phyloP scores from a whole-genome alignment of 2,329 filamentous ascomycete genomes.

The Stagonosporopsis cucurbitacearum region DNA sequence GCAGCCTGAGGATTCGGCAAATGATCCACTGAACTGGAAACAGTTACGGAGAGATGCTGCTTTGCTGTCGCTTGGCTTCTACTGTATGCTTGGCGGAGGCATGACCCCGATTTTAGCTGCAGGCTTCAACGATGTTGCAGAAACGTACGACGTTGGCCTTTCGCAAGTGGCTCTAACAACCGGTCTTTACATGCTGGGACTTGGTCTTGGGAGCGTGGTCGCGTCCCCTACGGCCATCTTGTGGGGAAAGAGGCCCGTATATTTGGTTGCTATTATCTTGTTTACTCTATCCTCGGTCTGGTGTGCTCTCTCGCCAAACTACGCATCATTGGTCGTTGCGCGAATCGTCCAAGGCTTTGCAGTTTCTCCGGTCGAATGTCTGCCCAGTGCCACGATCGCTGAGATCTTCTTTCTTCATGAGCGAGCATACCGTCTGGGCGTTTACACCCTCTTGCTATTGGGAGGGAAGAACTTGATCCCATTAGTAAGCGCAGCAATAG shows the following conservation, averaged over 20 bases:
- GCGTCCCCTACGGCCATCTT: slow-evolving; percentile 90
- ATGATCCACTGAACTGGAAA: slow-evolving; percentile 94
- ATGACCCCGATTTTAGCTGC: slow-evolving; percentile 91
- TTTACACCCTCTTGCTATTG: slow-evolving; percentile 87
- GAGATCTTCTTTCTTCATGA: slow-evolving; percentile 98
- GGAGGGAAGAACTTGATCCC: slow-evolving; percentile 92
- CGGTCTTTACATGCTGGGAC: slow-evolving; percentile 90
- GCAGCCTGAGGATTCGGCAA: slow-evolving; percentile 87
- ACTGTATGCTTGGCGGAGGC: slow-evolving; percentile 91
- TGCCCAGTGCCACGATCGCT: slow-evolving; percentile 91
- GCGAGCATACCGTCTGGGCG: slow-evolving; percentile 87
- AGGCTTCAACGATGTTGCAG: slow-evolving; percentile 82
- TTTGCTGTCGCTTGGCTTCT: slow-evolving; percentile 82
- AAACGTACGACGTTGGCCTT: slow-evolving; percentile 69
- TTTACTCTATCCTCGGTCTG: slow-evolving; percentile 80
- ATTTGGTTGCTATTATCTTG: slow-evolving; percentile 77
- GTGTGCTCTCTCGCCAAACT: slow-evolving; percentile 85
- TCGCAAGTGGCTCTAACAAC: slow-evolving; percentile 84
- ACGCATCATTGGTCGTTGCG: slow-evolving; percentile 78
- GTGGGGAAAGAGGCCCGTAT: slow-evolving; percentile 89
- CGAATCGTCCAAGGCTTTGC: slow-evolving; percentile 87
- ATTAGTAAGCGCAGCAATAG: slow-evolving; percentile 83
- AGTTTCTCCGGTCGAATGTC: slow-evolving; percentile 87
- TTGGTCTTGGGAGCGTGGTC: slow-evolving; percentile 83
- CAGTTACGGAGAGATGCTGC: slow-evolving; percentile 80